Percentiles rank a stretch among this genome's conserved stretches.
phyloP scores from a whole-genome alignment of 225 moss, liverwort and hornwort genomes.

The Pseudoscleropodium purum region DNA sequence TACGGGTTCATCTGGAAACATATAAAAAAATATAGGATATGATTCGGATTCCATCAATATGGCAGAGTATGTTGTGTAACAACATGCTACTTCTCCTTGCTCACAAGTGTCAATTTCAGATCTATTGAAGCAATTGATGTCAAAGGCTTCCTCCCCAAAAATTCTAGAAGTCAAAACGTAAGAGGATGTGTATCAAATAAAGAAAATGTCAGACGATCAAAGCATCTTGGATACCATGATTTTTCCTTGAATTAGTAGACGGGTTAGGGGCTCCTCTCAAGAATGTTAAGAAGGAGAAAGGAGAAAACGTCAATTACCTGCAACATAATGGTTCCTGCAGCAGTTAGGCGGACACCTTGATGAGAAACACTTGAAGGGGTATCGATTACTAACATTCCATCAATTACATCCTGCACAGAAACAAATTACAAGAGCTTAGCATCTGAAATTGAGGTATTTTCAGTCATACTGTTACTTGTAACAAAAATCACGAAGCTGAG shows the following conservation, averaged over 20 bases:
- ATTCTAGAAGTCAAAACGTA: background rate
- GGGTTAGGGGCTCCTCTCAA: background rate
- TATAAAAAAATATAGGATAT: background rate
- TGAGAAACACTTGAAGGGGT: conserved; percentile 61
- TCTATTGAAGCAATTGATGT: background rate
- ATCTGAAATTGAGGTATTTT: background rate
- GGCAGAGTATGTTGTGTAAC: background rate
- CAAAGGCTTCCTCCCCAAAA: background rate
- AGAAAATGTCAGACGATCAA: background rate
- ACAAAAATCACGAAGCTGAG: background rate
- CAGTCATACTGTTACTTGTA: background rate
- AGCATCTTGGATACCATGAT: background rate
- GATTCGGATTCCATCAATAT: background rate
- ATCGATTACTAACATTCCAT: conserved; percentile 66
- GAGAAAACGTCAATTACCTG: conserved; percentile 39
- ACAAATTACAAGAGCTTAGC: background rate
- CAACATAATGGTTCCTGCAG: conserved; percentile 82
- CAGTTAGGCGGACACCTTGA: conserved; percentile 80
- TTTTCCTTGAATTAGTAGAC: background rate
- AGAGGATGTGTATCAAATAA: background rate
- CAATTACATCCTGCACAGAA: conserved; percentile 41
- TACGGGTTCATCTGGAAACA: background rate
- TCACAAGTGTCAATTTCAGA: background rate
- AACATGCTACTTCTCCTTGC: background rate
- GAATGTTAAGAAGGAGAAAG: background rate